Conservation (phyloP, 768 basidiomycete genomes). For the Nidularia sp. region DNA sequence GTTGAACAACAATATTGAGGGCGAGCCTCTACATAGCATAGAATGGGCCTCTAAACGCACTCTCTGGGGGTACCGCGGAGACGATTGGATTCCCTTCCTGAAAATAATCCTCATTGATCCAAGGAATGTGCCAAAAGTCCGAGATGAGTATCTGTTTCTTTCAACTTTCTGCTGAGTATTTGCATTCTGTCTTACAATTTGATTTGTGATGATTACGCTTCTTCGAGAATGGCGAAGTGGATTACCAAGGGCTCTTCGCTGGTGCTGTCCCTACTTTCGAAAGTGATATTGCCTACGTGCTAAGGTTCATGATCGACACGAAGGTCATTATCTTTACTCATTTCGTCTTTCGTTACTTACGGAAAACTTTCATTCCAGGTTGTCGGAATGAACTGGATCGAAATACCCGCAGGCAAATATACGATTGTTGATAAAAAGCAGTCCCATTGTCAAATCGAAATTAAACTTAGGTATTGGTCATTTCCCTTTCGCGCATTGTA, state of each 20-base stretch:
- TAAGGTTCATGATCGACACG: constrained; percentile 98
- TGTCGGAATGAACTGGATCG: constrained; percentile 99
- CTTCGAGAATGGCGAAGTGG: constrained; percentile 74
- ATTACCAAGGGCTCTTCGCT: constrained; percentile 56
- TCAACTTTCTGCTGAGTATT: background rate
- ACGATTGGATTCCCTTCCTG: constrained; percentile 75
- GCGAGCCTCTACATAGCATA: constrained; percentile 39
- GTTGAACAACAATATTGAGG: constrained; percentile 26
- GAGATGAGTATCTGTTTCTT: constrained; percentile 64
- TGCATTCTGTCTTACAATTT: constrained; percentile 6
- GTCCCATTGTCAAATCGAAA: constrained; percentile 88
- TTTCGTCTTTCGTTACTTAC: background rate
- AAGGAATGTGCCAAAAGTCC: constrained; percentile 76
- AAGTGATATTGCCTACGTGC: constrained; percentile 86
- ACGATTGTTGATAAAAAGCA: constrained; percentile 54
- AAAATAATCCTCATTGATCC: constrained; percentile 77
- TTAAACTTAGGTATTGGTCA: constrained; percentile 60
- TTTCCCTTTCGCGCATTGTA: background rate
- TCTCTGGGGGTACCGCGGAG: constrained; percentile 87
- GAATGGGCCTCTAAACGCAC: constrained; percentile 65
- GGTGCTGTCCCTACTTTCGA: constrained; percentile 73
- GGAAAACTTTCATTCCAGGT: constrained; percentile 44
- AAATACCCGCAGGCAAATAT: constrained; percentile 83
- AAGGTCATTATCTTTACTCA: constrained; percentile 45
- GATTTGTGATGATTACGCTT: constrained; percentile 35